Evolutionary conservation across 2,329 filamentous ascomycete species (phyloP).

Genomic region (Bertia moriformis): DNA sequence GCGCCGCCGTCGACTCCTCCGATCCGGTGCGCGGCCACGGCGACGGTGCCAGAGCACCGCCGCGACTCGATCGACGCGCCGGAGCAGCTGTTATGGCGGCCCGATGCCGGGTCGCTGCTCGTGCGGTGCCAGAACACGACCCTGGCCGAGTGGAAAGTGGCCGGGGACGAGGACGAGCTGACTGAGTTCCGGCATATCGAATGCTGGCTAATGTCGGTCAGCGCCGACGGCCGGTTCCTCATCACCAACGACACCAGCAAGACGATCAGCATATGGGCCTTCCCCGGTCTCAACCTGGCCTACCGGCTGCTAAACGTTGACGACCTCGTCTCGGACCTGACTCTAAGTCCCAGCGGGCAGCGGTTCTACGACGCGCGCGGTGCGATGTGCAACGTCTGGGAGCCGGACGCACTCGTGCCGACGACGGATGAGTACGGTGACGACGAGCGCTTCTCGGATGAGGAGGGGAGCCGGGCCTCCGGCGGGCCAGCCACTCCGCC

Average conservation of each 20-base stretch:
- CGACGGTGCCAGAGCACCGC: too few relatives aligned
- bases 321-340: conserved; percentile 8
- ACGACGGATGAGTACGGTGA: conserved; percentile 7
- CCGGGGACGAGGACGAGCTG: background rate
- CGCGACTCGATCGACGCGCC: background rate
- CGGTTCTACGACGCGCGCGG: conserved; percentile 13
- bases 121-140: background rate
- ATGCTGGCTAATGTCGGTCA: background rate
- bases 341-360: conserved; percentile 9
- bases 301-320: conserved; percentile 7
- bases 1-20: background rate
- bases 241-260: background rate
- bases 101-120: background rate
- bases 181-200: background rate
- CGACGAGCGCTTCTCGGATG: conserved; percentile 2
- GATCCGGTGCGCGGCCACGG: background rate
- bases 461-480: too few relatives aligned
- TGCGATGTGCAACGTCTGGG: conserved; percentile 12
- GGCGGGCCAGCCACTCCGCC: too few relatives aligned
- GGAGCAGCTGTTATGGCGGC: background rate
- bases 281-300: background rate
- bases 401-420: conserved; percentile 10
- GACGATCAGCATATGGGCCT: background rate
- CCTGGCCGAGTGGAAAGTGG: background rate
- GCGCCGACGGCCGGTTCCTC: background rate